A percentile compares a stretch with the other conserved stretches of the same genome.
These are phyloP conservation scores for Monosporascus sp. DNA, from an alignment of 2,329 filamentous ascomycete species.

Conservation along the genomic window DNA sequence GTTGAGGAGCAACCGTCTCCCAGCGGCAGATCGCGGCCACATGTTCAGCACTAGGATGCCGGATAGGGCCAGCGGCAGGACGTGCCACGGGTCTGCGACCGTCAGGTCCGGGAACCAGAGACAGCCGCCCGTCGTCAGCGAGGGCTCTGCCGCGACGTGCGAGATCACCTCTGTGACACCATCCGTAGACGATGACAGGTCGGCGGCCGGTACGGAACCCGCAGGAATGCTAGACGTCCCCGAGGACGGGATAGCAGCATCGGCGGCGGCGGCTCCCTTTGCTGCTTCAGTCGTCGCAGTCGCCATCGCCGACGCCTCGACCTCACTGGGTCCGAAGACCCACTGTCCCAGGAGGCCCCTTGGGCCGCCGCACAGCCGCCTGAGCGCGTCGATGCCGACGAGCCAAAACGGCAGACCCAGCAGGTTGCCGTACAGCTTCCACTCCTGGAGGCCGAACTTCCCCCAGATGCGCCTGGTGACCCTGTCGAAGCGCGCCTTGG, in stretches of 20 bases:
- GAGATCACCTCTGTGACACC: not conserved
- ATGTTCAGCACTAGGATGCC: slow-evolving; percentile 29
- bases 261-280: not conserved
- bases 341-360: slow-evolving; percentile 30
- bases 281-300: not conserved
- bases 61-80: slow-evolving; percentile 39
- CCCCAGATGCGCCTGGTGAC: slow-evolving; percentile 18
- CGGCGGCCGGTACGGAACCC: slow-evolving; percentile 13
- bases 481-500: slow-evolving; percentile 21
- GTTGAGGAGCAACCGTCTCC: slow-evolving; percentile 15
- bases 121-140: slow-evolving; percentile 42
- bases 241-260: slow-evolving; percentile 1
- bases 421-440: slow-evolving; percentile 38
- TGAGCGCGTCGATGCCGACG: slow-evolving; percentile 43
- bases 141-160: slow-evolving; percentile 12
- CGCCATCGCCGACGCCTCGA: not conserved
- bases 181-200: slow-evolving; percentile 1
- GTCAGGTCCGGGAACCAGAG: slow-evolving; percentile 54
- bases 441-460: slow-evolving; percentile 38
- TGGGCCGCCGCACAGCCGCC: slow-evolving; percentile 40
- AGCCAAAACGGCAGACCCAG: slow-evolving; percentile 45
- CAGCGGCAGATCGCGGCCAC: slow-evolving; percentile 23
- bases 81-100: slow-evolving; percentile 44
- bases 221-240: slow-evolving; percentile 4
- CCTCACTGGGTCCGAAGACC: slow-evolving; percentile 15